Conservation (phyloP, 1,284 basidiomycete genomes). For the Sutorius eximius region DNA sequence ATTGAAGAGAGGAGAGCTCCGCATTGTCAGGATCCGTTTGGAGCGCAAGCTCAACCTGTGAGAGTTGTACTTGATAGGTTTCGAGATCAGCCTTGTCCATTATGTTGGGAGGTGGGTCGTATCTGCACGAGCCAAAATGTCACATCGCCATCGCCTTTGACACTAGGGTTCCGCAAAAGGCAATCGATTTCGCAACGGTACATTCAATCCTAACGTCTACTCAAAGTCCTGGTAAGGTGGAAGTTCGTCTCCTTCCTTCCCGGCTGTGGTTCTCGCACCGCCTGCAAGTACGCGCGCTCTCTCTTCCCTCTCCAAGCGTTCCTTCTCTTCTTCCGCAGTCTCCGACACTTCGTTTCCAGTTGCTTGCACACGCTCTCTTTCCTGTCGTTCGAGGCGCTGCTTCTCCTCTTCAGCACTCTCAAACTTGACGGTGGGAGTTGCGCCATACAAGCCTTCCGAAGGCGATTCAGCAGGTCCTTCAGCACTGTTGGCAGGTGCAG, state of each 20-base stretch:
- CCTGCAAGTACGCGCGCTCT: constrained; percentile 51
- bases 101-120: background rate
- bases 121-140: background rate
- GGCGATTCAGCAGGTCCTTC: constrained; percentile 27
- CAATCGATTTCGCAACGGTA: background rate
- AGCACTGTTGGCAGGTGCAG: constrained; percentile 51
- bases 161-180: constrained; percentile 24
- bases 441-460: constrained; percentile 35
- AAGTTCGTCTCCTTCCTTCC: constrained; percentile 50
- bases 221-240: constrained; percentile 65
- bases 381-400: constrained; percentile 43
- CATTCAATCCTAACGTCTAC: constrained; percentile 3
- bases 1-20: constrained; percentile 75
- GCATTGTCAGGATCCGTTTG: constrained; percentile 78
- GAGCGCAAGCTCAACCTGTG: constrained; percentile 87
- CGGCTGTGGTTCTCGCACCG: constrained; percentile 21
- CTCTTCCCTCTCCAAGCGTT: constrained; percentile 63
- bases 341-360: constrained; percentile 36
- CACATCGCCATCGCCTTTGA: background rate
- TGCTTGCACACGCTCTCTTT: constrained; percentile 37
- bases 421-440: constrained; percentile 6
- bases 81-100: constrained; percentile 83
- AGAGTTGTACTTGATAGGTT: constrained; percentile 86
- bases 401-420: constrained; percentile 58
- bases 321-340: constrained; percentile 68